A percentile compares a stretch with the other conserved stretches of the same genome.
phyloP scores from a whole-genome alignment of 495 filamentous ascomycete genomes.

The Thermothielavioides terrestris region DNA sequence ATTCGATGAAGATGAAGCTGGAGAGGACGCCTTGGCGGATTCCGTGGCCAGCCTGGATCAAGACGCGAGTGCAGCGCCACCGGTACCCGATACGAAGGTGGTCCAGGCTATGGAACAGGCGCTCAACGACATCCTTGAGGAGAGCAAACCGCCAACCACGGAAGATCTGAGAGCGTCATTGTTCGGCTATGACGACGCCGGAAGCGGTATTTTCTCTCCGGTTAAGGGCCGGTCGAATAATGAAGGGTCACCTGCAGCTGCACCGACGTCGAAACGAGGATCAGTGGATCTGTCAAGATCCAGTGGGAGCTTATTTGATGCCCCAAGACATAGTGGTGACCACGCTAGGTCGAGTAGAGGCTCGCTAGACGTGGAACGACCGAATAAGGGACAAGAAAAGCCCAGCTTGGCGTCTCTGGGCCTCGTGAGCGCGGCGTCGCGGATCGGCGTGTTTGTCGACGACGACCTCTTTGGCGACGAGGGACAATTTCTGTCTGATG shows the following conservation, averaged over 20 bases:
- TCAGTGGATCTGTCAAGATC: slow-evolving; percentile 44
- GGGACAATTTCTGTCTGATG: slow-evolving; percentile 76
- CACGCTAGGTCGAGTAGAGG: slow-evolving; percentile 35
- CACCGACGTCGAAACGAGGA: slow-evolving; percentile 34
- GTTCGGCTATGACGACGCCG: slow-evolving; percentile 41
- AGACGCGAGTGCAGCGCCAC: slow-evolving; percentile 23
- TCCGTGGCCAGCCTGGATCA: slow-evolving; percentile 48
- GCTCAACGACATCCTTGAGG: slow-evolving; percentile 88
- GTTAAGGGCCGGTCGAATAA: slow-evolving; percentile 36
- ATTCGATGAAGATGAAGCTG: slow-evolving; percentile 49
- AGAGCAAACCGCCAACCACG: slow-evolving; percentile 47
- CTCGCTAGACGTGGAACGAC: slow-evolving; percentile 46
- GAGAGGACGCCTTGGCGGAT: slow-evolving; percentile 43
- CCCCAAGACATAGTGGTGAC: neutral
- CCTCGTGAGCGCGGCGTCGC: slow-evolving; percentile 68
- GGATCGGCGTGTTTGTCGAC: slow-evolving; percentile 82
- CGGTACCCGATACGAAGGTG: slow-evolving; percentile 47
- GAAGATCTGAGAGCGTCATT: slow-evolving; percentile 55
- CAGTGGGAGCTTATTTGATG: slow-evolving; percentile 2
- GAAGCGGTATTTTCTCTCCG: slow-evolving; percentile 41
- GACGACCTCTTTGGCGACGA: slow-evolving; percentile 92
- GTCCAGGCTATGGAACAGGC: slow-evolving; percentile 93
- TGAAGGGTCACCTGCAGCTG: slow-evolving; percentile 6
- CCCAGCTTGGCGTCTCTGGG: slow-evolving; percentile 87
- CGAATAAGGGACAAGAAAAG: slow-evolving; percentile 50